A percentile compares a stretch with the other conserved stretches of the same genome.
Evolutionary conservation across 768 basidiomycete genomes (phyloP).

Genomic region (Tulasnella sp.): DNA sequence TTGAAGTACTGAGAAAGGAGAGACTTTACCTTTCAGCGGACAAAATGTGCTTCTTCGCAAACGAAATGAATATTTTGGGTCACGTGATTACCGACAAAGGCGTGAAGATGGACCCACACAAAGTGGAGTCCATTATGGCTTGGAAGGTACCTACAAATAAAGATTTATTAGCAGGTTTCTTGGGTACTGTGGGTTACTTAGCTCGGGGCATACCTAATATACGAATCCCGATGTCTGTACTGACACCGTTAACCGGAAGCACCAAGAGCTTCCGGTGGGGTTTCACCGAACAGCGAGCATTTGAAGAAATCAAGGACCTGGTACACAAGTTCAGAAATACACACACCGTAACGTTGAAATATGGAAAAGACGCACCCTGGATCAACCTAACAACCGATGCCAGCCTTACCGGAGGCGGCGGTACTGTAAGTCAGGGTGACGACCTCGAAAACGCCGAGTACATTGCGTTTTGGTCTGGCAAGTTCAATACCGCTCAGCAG

Average conservation of each 20-base stretch:
- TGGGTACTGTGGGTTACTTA: slow-evolving; percentile 19
- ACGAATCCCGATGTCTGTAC: slow-evolving; percentile 30
- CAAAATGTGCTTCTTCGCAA: slow-evolving; percentile 9
- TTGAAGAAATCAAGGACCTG: slow-evolving; percentile 13
- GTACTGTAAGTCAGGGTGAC: slow-evolving; percentile 9
- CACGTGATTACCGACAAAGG: neutral
- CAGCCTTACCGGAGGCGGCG: slow-evolving; percentile 4
- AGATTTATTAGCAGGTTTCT: neutral
- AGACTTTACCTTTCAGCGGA: slow-evolving; percentile 4
- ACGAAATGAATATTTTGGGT: neutral
- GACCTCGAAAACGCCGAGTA: slow-evolving; percentile 24
- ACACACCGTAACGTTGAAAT: neutral
- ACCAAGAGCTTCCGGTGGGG: slow-evolving; percentile 22
- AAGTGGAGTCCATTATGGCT: neutral
- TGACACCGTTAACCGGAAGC: slow-evolving; percentile 21
- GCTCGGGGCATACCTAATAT: slow-evolving; percentile 26
- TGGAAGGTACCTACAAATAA: neutral
- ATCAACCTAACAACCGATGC: slow-evolving; percentile 12
- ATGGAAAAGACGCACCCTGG: neutral
- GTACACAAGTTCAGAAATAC: neutral
- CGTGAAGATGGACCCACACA: neutral
- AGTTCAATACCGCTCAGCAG: slow-evolving; percentile 14
- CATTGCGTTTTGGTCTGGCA: slow-evolving; percentile 19
- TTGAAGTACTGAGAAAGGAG: slow-evolving; percentile 6
- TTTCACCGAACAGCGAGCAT: slow-evolving; percentile 21